Evolutionary conservation across 768 basidiomycete genomes (phyloP).

Genomic region (Aureoboletus auriporus): DNA sequence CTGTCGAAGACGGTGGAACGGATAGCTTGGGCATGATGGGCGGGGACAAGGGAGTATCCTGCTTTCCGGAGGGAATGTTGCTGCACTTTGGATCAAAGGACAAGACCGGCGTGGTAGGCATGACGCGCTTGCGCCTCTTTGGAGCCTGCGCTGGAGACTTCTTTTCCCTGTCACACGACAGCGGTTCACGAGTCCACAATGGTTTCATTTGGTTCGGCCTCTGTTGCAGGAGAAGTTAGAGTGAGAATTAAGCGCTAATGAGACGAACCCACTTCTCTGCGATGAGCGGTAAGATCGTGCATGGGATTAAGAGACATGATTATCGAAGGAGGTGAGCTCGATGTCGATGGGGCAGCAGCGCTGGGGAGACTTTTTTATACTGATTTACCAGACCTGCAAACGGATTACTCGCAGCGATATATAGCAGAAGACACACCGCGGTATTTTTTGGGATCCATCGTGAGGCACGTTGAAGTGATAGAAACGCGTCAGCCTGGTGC

Average conservation of each 20-base stretch:
- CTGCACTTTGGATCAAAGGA: constrained; percentile 18
- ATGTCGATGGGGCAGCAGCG: constrained; percentile 1
- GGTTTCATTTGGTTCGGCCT: constrained; percentile 18
- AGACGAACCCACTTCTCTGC: constrained; percentile 19
- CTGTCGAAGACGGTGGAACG: constrained; percentile 7
- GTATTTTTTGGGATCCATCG: constrained; percentile 12
- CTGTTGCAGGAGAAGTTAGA: constrained; percentile 16
- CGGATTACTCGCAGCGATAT: constrained; percentile 19
- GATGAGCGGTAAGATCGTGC: constrained; percentile 14
- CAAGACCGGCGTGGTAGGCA: constrained; percentile 18
- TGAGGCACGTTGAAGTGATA: constrained; percentile 25
- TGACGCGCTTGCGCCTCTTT: constrained; percentile 22
- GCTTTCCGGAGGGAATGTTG: constrained; percentile 22
- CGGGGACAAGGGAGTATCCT: constrained; percentile 10
- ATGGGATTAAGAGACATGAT: constrained; percentile 9
- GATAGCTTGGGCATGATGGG: constrained; percentile 6
- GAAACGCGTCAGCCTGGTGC: constrained; percentile 33
- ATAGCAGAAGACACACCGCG: constrained; percentile 21
- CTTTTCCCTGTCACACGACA: constrained; percentile 24
- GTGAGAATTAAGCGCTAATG: constrained; percentile 7
- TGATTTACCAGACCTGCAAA: constrained; percentile 9
- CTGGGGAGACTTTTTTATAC: constrained; percentile 9
- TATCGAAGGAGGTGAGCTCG: constrained; percentile 2
- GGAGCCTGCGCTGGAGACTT: constrained; percentile 6
- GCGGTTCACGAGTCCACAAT: constrained; percentile 19